Base-by-base conservation (phyloP, 2,329 filamentous ascomycete species). In the Cephalotrichum gorgonifer region DNA sequence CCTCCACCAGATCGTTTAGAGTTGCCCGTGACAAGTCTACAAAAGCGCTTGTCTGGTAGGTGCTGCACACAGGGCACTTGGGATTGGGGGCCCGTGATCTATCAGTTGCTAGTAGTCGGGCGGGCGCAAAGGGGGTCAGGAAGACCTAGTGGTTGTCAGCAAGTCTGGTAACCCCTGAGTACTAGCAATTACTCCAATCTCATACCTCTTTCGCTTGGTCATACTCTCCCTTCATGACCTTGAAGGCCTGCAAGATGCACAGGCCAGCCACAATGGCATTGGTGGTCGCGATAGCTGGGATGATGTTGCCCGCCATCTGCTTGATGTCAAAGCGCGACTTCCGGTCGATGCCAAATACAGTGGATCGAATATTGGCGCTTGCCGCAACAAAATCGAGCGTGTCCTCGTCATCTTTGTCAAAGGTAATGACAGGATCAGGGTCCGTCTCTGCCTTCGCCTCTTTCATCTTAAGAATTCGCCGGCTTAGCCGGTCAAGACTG, bases 271-370 rank as follows among this genome's bases (percentile, higher is more conserved):
- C 91, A 64, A 97, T 95, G 15, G 93, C 93, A 64, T 98, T 98
- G 0, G 93, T 97, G 0, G 93, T 98, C 5, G 93, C 93, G 61
- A 98, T 98, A 2, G 93, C 93, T 1, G 93, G 93, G 53, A 98
- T 98, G 58, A 98, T 98, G 63, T 98, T 98, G 48, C 93, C 93
- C 4, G 93, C 93, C 91, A 97, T 98, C 67, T 98, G 86, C 70
- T 98, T 98, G 59, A 93, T 90, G 61, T 97, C 90, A 60, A 97
- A 98, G 51, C 94, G 88, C 22, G 89, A 95, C 63, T 88, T 91
- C 4, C 74, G 70, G 48, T 91, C 86, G 51, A 98, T 95, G 50
- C 83, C 85, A 61, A 98, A 98, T n/a, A 95, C 76, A 23, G 79
- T 74, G 1, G 91, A 93, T 42, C 93, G 81, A 23, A 98, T 78